Evolutionary conservation across 1,284 basidiomycete genomes (phyloP).

Genomic region (Papiliotrema flavescens): DNA sequence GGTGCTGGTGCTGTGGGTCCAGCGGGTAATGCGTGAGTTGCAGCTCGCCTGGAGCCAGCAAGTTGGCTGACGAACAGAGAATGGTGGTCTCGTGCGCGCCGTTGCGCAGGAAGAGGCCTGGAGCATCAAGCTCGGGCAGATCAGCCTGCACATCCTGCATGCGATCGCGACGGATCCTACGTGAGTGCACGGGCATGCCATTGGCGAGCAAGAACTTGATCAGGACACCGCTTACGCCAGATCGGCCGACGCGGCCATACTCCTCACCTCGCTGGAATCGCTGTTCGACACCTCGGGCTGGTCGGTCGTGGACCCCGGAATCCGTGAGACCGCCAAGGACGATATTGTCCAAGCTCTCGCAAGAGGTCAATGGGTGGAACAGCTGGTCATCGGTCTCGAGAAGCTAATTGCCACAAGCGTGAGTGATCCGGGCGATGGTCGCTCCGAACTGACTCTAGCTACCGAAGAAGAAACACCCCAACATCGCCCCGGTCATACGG

Average conservation of each 20-base stretch:
- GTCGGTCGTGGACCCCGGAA: not conserved
- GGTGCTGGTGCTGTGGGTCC: too few relatives aligned
- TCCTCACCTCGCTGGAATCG: constrained; percentile 5
- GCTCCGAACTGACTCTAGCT: constrained; percentile 5
- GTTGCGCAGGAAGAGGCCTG: not conserved
- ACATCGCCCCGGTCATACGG: constrained; percentile 27
- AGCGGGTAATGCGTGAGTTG: too few relatives aligned
- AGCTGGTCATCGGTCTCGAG: constrained; percentile 22
- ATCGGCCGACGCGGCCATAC: not conserved
- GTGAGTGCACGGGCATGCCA: constrained; percentile 12
- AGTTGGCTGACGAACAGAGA: too few relatives aligned
- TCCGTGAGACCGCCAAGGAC: not conserved
- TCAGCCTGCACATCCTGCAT: constrained; percentile 4
- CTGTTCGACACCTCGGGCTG: constrained; percentile 16
- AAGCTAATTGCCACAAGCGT: constrained; percentile 30
- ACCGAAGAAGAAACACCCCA: constrained; percentile 43
- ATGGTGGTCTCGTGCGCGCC: too few relatives aligned
- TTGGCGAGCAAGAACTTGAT: not conserved
- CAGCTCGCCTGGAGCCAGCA: not conserved
- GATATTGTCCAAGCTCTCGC: constrained; percentile 16
- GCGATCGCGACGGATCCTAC: constrained; percentile 8
- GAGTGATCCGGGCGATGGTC: constrained; percentile 7
- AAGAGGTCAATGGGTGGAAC: constrained; percentile 30
- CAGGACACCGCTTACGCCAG: not conserved
- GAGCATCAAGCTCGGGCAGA: not conserved